Conservation (phyloP, 1,139 yeast genomes). For the Diutina pseudorugosa region DNA sequence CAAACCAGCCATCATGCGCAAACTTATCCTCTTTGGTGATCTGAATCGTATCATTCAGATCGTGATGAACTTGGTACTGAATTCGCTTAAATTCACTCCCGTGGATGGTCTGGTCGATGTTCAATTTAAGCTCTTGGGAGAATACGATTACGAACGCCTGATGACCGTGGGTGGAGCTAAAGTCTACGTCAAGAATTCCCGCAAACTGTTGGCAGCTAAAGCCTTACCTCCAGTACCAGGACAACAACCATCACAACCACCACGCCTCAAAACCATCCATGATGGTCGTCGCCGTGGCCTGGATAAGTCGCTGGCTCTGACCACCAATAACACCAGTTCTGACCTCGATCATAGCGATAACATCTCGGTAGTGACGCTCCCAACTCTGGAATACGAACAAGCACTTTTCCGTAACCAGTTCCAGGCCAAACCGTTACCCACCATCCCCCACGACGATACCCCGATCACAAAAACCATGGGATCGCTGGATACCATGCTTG, state of each 20-base stretch:
- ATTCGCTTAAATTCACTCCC: slow-evolving; percentile 82
- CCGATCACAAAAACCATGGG: neutral
- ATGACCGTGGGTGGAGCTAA: slow-evolving; percentile 18
- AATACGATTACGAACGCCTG: slow-evolving; percentile 42
- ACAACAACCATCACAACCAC: too few relatives aligned
- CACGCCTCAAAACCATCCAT: neutral
- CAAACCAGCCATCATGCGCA: slow-evolving; percentile 47
- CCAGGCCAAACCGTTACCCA: slow-evolving; percentile 19
- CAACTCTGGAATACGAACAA: slow-evolving; percentile 45
- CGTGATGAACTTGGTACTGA: slow-evolving; percentile 77
- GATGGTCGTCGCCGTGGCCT: neutral
- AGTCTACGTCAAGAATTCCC: slow-evolving; percentile 15
- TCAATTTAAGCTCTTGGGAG: slow-evolving; percentile 52
- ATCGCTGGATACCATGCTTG: neutral
- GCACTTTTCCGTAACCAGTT: slow-evolving; percentile 42
- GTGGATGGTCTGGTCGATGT: slow-evolving; percentile 74
- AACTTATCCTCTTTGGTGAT: slow-evolving; percentile 69
- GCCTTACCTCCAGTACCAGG: neutral
- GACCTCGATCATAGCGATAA: slow-evolving; percentile 6
- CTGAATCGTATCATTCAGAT: slow-evolving; percentile 79
- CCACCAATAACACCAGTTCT: neutral
- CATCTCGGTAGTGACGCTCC: slow-evolving; percentile 30
- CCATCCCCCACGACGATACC: neutral
- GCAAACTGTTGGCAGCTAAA: neutral
- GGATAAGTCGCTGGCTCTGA: neutral